phyloP scores from a whole-genome alignment of 2,329 filamentous ascomycete species.

The Periconia macrospinosa region DNA sequence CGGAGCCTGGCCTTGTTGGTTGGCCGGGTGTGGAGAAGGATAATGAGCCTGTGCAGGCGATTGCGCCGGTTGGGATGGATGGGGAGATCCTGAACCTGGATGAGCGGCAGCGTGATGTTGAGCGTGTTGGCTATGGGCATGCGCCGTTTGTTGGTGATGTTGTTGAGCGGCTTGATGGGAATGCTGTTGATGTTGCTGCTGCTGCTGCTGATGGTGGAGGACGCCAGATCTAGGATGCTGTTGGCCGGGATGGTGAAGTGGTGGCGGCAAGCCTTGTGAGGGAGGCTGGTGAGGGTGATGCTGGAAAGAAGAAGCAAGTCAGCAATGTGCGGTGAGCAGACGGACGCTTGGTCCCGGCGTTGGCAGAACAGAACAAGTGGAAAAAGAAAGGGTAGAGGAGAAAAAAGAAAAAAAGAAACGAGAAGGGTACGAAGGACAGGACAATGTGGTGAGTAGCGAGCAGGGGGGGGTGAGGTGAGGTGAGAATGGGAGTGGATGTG shows the following conservation, averaged over 20 bases:
- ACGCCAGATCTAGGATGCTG: conserved; percentile 2
- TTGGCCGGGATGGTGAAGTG: conserved; percentile 51
- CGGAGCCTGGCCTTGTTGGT: conserved; percentile 55
- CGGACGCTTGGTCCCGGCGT: neutral
- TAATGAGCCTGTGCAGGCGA: conserved; percentile 62
- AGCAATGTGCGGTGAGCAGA: conserved; percentile 23
- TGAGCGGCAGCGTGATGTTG: conserved; percentile 52
- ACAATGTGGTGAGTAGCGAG: conserved; percentile 1
- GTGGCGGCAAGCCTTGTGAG: conserved; percentile 70
- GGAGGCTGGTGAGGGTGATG: conserved; percentile 68
- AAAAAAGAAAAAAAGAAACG: neutral
- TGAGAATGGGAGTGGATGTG: conserved; percentile 11
- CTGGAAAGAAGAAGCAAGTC: conserved; percentile 51
- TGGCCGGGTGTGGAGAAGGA: conserved; percentile 67
- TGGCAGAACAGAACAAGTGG: neutral
- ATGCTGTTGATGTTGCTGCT: conserved; percentile 46
- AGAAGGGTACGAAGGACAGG: neutral
- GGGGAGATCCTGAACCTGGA: conserved; percentile 65
- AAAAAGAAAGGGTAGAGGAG: neutral
- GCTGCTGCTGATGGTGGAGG: conserved; percentile 23
- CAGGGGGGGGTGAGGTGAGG: conserved; percentile 25
- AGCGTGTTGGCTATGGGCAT: conserved; percentile 62
- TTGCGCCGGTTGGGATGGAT: conserved; percentile 62
- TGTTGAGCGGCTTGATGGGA: conserved; percentile 7
- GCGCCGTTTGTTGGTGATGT: conserved; percentile 71